Evolutionary conservation across 2,329 filamentous ascomycete species (phyloP), one percentile per base, ranked within the genome.

Genomic region (Colletotrichum sp.): DNA sequence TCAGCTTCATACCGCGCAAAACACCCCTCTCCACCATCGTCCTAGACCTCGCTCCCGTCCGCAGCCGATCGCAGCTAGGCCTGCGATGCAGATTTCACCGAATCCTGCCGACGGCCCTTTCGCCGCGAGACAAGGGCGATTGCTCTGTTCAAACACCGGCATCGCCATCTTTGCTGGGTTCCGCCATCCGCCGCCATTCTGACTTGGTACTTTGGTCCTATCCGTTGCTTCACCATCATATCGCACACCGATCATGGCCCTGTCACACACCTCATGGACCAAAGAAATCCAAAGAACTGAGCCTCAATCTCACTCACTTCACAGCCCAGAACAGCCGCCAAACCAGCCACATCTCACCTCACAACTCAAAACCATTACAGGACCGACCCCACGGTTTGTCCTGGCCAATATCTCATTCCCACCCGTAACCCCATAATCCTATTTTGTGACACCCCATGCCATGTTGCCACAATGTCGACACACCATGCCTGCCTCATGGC

Each of bases 341-440:
- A 70, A 34, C 49, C 63, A 76, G 73, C 73, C 69, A 72, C 73
- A 65, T 44, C 73, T 76, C 30, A 73, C 69, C n/a, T 72, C 63
- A 73, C 63, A 55, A 76, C 63, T 57, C 26, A 64, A 68, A 72
- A 30, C 7, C 2, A 26, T 39, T 34, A 64, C 44, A 75, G 24
- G n/a, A 26, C 52, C 66, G 28, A 75, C 49, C 16, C 66, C 59
- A 72, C 21, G 67, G 67, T 44, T 62, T 60, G 36, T 52, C 44
- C 44, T 13, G 44, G 15, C 39, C 36, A 30, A 24, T 30, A 18
- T 55, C 34, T 32, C 8, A 34, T 26, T n/a, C 39, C 28, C 30
- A n/a, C 57, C 16, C 24, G 26, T 24, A 13, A 49, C 64, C 65
- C 65, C 28, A 32, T 16, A 68, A 62, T 62, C 59, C 30, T 32